phyloP scores from a whole-genome alignment of 2,329 filamentous ascomycete species.

The Phyllosticta paracitricarpa region DNA sequence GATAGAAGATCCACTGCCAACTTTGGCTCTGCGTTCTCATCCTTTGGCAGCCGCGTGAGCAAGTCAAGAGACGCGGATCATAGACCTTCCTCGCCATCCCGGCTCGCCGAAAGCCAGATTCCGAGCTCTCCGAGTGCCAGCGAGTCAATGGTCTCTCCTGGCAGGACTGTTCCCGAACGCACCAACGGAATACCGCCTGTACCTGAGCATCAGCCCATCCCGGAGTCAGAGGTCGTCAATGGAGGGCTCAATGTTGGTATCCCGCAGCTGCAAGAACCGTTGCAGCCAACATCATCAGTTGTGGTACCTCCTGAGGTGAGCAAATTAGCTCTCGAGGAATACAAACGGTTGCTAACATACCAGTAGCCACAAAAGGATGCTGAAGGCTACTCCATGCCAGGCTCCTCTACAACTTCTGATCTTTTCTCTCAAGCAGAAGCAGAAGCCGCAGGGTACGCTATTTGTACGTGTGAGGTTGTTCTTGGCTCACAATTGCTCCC shows the following conservation, averaged over 20 bases:
- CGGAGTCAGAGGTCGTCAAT: slow-evolving; percentile 19
- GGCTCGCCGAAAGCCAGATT: slow-evolving; percentile 22
- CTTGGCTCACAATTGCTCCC: background rate
- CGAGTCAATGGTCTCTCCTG: slow-evolving; percentile 1
- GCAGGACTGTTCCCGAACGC: slow-evolving; percentile 13
- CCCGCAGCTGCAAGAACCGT: slow-evolving; percentile 27
- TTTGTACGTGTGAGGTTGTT: background rate
- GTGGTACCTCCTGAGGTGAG: slow-evolving; percentile 22
- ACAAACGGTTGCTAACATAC: background rate
- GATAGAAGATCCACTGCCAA: slow-evolving; percentile 46
- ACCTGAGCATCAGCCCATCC: slow-evolving; percentile 13
- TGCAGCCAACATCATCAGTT: slow-evolving; percentile 20
- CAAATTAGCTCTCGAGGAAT: background rate
- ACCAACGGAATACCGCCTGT: slow-evolving; percentile 25
- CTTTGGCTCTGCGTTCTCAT: slow-evolving; percentile 47
- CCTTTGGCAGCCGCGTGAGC: slow-evolving; percentile 47
- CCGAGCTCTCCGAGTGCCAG: slow-evolving; percentile 22
- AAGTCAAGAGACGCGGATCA: slow-evolving; percentile 53
- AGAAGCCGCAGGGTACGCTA: slow-evolving; percentile 41
- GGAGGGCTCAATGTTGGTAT: slow-evolving; percentile 24
- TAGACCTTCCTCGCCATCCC: slow-evolving; percentile 24
- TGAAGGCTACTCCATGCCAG: slow-evolving; percentile 68
- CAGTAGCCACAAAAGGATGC: slow-evolving; percentile 48
- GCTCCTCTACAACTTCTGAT: slow-evolving; percentile 40
- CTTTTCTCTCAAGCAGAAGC: slow-evolving; percentile 60